A percentile compares a stretch with the other conserved stretches of the same genome.
Evolutionary conservation across 345 rosid genomes (phyloP).

Genomic region (Arabidopsis thaliana): TAIR10.1 NC_003070.9:25140501-25141000

Average conservation of each 20-base stretch:
- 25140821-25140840: constrained; percentile 18
- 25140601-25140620: too few species aligned
- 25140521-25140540: not conserved
- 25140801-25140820: constrained; percentile 11
- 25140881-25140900: constrained; percentile 15
- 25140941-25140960: not conserved
- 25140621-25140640: too few species aligned
- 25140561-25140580: too few species aligned
- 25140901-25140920: constrained; percentile 18
- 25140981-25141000: constrained; percentile 18
- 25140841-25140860: constrained; percentile 43
- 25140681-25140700: too few species aligned
- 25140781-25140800: not conserved
- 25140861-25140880: constrained; percentile 38
- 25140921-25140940: constrained; percentile 31
- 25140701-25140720: too few species aligned
- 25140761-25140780: too few species aligned
- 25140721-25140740: too few species aligned
- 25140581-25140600: too few species aligned
- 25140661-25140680: too few species aligned
- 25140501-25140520: constrained; percentile 1
- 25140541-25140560: not conserved
- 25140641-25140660: too few species aligned
- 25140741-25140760: too few species aligned
- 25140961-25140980: not conserved